Conservation (phyloP, 768 basidiomycete genomes). For the Leccinellum luteum region DNA sequence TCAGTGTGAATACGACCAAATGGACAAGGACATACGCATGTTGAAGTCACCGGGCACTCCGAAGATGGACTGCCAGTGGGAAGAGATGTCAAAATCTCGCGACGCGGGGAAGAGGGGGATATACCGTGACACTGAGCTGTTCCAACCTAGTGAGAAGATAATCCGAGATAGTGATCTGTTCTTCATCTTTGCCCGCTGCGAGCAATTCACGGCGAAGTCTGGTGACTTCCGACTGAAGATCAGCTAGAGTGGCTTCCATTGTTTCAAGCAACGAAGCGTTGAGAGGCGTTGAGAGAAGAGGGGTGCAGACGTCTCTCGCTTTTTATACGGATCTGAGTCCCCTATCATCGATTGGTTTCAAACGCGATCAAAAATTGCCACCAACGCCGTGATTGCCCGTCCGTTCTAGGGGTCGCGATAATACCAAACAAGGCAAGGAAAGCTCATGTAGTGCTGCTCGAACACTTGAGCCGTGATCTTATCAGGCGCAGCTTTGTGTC, state of each 20-base stretch:
- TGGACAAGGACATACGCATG: slow-evolving; percentile 41
- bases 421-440: no score
- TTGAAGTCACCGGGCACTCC: slow-evolving; percentile 90
- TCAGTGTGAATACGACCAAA: not conserved
- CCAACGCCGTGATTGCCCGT: not conserved
- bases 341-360: not conserved
- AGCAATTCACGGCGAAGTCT: slow-evolving; percentile 48
- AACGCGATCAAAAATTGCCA: not conserved
- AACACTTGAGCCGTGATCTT: no score
- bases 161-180: slow-evolving; percentile 50
- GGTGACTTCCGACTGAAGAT: slow-evolving; percentile 44
- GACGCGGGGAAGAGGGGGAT: slow-evolving; percentile 6
- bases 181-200: slow-evolving; percentile 32
- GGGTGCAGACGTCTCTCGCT: not conserved
- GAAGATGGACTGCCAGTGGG: slow-evolving; percentile 63
- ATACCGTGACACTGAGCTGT: slow-evolving; percentile 62
- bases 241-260: slow-evolving; percentile 14
- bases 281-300: not conserved
- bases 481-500: no score
- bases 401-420: not conserved
- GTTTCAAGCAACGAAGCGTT: not conserved
- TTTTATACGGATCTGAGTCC: slow-evolving; percentile 1
- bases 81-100: not conserved
- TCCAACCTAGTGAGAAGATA: slow-evolving; percentile 63
- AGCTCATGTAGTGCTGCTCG: no score